Base-by-base conservation (phyloP, 345 rosid species). In the Garcia nutans region DNA sequence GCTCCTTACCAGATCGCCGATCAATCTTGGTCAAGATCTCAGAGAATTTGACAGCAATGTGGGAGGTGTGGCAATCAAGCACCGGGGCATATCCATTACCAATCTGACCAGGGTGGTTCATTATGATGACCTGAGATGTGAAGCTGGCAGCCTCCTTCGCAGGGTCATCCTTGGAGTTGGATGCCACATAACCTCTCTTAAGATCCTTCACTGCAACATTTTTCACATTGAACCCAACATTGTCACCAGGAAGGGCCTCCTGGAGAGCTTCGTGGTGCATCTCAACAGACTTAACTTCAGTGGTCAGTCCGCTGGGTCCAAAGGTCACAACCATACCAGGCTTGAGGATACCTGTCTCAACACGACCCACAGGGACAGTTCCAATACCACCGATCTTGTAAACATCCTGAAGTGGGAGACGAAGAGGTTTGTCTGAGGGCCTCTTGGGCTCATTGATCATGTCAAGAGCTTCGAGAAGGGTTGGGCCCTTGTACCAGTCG, bases 11-110 rank as follows among this genome's bases (percentile, higher is more conserved):
- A 16, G 90, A 88, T 52, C 90, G 86, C 66, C 92, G 79, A 77
- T 88, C 92, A 77, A 88, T 88, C 89, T 87, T 86, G 75, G 92
- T 88, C 75, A 87, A 49, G 31, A 88, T 84, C 85, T 88, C 90
- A 50, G 90, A 67, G 58, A 88, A 87, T 84, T 84, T 87, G 11
- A 87, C 88, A 3, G 89, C 90, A 64, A 87, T 87, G 79, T 86
- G 89, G 28, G 86, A 84, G 23, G 89, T 86, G 84, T 86, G 89
- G 81, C 89, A 84, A 75, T 86, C 87, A 0, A 86, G 80, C 8
- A 86, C 89, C 1, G 87, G 89, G 31, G 88, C 87, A 37, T 87
- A 87, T 26, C 89, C 89, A 11, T 83, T 87, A 17, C 88, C 88
- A 41, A 87, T 85, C 80, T 87, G 88, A 42, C 90, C 90, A 37